These are phyloP conservation scores for Leucocoprinus sp. DNA, from an alignment of 768 basidiomycete species.

Conservation along the genomic window DNA sequence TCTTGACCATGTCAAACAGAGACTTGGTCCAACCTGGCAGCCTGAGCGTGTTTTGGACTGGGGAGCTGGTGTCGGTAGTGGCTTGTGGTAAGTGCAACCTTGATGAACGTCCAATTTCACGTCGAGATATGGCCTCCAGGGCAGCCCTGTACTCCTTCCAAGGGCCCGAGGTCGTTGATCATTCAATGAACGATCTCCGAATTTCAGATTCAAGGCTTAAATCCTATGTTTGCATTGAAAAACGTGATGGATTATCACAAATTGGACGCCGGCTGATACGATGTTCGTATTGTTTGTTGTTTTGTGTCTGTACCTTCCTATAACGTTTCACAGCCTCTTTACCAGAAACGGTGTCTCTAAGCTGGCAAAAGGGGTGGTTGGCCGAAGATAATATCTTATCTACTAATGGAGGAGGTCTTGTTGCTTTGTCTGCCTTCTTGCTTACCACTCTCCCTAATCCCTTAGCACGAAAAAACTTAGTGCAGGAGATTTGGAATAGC, in stretches of 20 bases:
- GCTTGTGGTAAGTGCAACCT: constrained; percentile 55
- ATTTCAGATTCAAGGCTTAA: constrained; percentile 43
- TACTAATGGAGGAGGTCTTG: constrained; percentile 36
- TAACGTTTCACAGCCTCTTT: neutral
- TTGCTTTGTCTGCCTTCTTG: constrained; percentile 83
- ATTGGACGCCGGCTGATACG: constrained; percentile 60
- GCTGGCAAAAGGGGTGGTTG: constrained; percentile 53
- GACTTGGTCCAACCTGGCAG: constrained; percentile 56
- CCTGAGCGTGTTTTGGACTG: constrained; percentile 68
- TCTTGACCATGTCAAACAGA: constrained; percentile 52
- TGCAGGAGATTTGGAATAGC: constrained; percentile 88
- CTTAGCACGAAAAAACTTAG: constrained; percentile 51
- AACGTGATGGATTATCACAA: constrained; percentile 56
- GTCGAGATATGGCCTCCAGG: constrained; percentile 32
- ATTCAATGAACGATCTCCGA: constrained; percentile 24
- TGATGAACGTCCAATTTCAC: neutral
- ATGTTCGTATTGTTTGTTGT: constrained; percentile 42
- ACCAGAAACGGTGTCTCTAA: constrained; percentile 32
- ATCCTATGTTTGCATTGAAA: constrained; percentile 72
- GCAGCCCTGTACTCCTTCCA: constrained; percentile 63
- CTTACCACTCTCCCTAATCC: constrained; percentile 64
- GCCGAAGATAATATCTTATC: constrained; percentile 35
- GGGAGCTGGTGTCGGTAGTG: constrained; percentile 78
- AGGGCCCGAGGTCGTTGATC: constrained; percentile 18
- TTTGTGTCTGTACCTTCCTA: neutral